Evolutionary conservation across 768 basidiomycete genomes (phyloP).

Genomic region (Epithele typhae): DNA sequence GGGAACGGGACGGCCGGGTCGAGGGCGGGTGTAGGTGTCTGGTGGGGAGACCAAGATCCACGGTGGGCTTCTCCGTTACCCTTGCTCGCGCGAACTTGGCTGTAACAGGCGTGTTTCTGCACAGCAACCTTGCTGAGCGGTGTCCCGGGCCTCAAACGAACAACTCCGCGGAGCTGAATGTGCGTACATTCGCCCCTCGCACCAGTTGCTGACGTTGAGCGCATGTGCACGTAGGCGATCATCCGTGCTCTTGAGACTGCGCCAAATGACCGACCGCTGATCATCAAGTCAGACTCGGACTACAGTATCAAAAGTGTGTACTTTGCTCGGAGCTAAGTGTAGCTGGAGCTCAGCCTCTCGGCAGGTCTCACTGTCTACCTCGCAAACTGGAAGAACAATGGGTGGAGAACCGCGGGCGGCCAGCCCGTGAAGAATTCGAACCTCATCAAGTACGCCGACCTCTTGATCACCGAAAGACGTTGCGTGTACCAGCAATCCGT

Average conservation of each 20-base stretch:
- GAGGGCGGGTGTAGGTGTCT: constrained; percentile 82
- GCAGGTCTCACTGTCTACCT: constrained; percentile 69
- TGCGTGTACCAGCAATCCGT: constrained; percentile 49
- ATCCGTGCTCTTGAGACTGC: constrained; percentile 75
- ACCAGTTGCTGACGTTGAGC: neutral
- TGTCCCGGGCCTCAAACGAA: constrained; percentile 83
- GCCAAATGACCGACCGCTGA: constrained; percentile 49
- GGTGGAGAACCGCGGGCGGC: constrained; percentile 43
- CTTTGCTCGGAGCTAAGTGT: neutral
- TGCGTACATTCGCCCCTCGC: constrained; percentile 29
- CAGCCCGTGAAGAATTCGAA: constrained; percentile 63
- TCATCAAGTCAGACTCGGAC: constrained; percentile 81
- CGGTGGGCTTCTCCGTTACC: constrained; percentile 35
- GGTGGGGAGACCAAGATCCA: constrained; percentile 71
- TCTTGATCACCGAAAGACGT: constrained; percentile 51
- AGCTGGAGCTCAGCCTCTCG: neutral
- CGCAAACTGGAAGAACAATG: constrained; percentile 52
- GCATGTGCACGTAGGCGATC: constrained; percentile 83
- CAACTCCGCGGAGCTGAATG: constrained; percentile 87
- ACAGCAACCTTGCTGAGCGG: constrained; percentile 75
- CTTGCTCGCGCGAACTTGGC: neutral
- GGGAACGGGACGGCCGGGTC: constrained; percentile 69
- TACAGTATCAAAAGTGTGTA: constrained; percentile 77
- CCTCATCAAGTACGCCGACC: constrained; percentile 67
- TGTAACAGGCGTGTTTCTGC: neutral